phyloP scores from a whole-genome alignment of 768 basidiomycete genomes.

The Pleurotus djamor region DNA sequence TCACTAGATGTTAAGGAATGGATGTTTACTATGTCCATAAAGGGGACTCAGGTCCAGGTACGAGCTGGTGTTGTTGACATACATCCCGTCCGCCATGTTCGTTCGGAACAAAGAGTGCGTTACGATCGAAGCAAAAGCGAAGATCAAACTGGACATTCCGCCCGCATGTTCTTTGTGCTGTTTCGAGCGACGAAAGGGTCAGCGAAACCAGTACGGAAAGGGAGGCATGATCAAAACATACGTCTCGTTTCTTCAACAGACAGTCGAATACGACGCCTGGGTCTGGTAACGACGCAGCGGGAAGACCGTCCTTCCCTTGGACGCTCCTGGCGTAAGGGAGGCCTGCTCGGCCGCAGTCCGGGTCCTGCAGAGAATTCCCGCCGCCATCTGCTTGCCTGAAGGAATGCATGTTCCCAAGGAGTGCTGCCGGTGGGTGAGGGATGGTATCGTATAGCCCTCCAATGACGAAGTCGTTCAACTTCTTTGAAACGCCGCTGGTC shows the following conservation, averaged over 20 bases:
- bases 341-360: slow-evolving; percentile 48
- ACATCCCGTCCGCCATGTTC: slow-evolving; percentile 29
- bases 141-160: slow-evolving; percentile 61
- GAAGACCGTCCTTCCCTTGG: slow-evolving; percentile 36
- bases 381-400: slow-evolving; percentile 50
- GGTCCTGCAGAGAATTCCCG: slow-evolving; percentile 43
- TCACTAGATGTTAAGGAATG: background rate
- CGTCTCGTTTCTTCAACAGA: slow-evolving; percentile 41
- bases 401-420: slow-evolving; percentile 27
- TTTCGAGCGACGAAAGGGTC: slow-evolving; percentile 19
- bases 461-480: slow-evolving; percentile 17
- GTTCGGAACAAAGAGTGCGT: slow-evolving; percentile 61
- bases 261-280: slow-evolving; percentile 61
- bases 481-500: slow-evolving; percentile 12
- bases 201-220: slow-evolving; percentile 21
- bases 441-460: slow-evolving; percentile 55
- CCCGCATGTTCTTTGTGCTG: slow-evolving; percentile 42
- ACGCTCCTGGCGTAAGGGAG: slow-evolving; percentile 53
- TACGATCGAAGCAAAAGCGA: slow-evolving; percentile 64
- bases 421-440: slow-evolving; percentile 45
- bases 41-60: slow-evolving; percentile 58
- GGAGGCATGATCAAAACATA: slow-evolving; percentile 18
- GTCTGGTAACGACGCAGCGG: slow-evolving; percentile 47
- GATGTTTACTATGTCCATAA: slow-evolving; percentile 44
- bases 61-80: slow-evolving; percentile 49